Percentiles rank a stretch among this genome's conserved stretches.
These are phyloP conservation scores for Geranium brycei DNA, from an alignment of 345 rosid species.

Conservation along the genomic window DNA sequence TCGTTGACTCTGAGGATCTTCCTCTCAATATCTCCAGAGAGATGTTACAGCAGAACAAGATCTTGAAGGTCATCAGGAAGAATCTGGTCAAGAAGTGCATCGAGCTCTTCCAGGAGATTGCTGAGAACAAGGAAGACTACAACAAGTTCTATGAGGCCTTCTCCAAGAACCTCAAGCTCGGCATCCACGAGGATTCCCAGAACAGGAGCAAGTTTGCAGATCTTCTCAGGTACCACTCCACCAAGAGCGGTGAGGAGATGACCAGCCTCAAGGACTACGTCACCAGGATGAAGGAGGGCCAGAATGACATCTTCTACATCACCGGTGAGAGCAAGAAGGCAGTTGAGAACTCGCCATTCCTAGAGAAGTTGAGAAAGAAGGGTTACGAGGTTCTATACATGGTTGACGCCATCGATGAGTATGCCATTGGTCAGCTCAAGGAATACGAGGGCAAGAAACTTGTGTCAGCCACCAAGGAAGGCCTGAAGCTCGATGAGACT, in stretches of 20 bases:
- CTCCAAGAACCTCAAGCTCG: conserved; percentile 12
- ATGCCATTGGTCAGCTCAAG: conserved; percentile 10
- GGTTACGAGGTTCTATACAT: conserved; percentile 10
- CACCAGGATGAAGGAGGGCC: conserved; percentile 18
- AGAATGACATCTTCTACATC: conserved; percentile 16
- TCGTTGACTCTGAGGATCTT: conserved; percentile 15
- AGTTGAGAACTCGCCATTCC: conserved; percentile 17
- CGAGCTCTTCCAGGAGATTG: conserved; percentile 15
- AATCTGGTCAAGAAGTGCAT: conserved; percentile 18
- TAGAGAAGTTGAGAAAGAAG: conserved; percentile 13
- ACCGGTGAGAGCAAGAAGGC: conserved; percentile 18
- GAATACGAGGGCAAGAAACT: conserved; percentile 14
- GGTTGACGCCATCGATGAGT: conserved; percentile 16
- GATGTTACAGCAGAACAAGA: conserved; percentile 18
- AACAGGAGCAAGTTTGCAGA: conserved; percentile 12
- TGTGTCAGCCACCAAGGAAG: conserved; percentile 14
- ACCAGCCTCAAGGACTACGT: conserved; percentile 19
- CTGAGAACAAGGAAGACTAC: conserved; percentile 17
- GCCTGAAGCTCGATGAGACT: conserved; percentile 10
- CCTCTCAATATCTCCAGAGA: conserved; percentile 16
- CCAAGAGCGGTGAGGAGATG: conserved; percentile 19
- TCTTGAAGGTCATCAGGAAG: conserved; percentile 16
- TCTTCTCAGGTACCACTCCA: conserved; percentile 12
- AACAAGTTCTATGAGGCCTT: conserved; percentile 12
- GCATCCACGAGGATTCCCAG: conserved; percentile 9